These are phyloP conservation scores for Prunus mira DNA, from an alignment of 306 rosid genomes.

Conservation along the genomic window DNA sequence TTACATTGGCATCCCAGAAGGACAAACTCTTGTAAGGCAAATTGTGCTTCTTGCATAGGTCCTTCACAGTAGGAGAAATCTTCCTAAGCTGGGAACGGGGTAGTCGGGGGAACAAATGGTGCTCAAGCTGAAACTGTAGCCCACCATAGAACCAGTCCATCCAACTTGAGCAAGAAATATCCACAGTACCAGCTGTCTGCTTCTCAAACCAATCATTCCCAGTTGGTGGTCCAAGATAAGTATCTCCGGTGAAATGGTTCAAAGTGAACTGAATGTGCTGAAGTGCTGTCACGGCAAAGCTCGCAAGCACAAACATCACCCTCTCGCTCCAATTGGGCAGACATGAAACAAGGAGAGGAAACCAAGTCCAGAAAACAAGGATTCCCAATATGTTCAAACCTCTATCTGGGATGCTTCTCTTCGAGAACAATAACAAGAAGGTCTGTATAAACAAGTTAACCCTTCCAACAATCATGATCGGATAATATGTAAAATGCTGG, in stretches of 20 bases:
- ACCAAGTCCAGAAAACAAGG: constrained; percentile 80
- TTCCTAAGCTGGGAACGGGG: constrained; percentile 69
- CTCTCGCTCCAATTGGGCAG: constrained; percentile 78
- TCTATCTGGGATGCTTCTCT: constrained; percentile 54
- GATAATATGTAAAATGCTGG: constrained; percentile 79
- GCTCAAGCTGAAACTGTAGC: constrained; percentile 59
- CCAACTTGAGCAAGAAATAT: constrained; percentile 57
- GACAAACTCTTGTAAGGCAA: constrained; percentile 66
- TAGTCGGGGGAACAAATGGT: constrained; percentile 46
- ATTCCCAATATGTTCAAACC: constrained; percentile 57
- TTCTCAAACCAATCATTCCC: constrained; percentile 79
- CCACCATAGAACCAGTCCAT: constrained; percentile 92
- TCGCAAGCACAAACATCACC: constrained; percentile 54
- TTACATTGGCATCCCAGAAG: constrained; percentile 53
- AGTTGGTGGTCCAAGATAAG: constrained; percentile 56
- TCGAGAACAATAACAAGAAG: constrained; percentile 45
- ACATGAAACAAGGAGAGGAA: constrained; percentile 58
- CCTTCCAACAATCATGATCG: constrained; percentile 63
- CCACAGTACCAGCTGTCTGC: constrained; percentile 63
- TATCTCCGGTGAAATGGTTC: constrained; percentile 68
- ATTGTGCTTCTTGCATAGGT: constrained; percentile 72
- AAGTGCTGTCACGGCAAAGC: constrained; percentile 55
- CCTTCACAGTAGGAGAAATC: constrained; percentile 60
- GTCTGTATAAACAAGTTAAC: constrained; percentile 70
- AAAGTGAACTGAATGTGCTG: constrained; percentile 71